Percentiles rank a stretch among this genome's conserved stretches.
These are phyloP conservation scores for Hepatocystis sp. DNA, from an alignment of 169 alveolate genomes.

Conservation along the genomic window DNA sequence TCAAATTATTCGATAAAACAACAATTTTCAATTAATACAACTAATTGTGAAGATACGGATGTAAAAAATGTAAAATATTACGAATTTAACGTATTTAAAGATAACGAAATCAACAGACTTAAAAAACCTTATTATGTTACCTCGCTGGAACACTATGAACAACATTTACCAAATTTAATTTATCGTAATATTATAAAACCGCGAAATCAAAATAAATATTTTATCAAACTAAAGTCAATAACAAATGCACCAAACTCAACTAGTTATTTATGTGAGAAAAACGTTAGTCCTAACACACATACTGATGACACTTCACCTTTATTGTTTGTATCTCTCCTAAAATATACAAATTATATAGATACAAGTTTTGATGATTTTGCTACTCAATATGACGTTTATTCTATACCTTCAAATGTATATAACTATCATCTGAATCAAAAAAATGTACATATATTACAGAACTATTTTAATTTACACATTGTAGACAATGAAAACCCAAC, in stretches of 20 bases:
- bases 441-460: neutral
- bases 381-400: constrained; percentile 15
- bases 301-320: neutral
- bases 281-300: neutral
- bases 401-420: constrained; percentile 12
- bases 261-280: neutral
- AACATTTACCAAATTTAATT: neutral
- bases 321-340: neutral
- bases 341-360: constrained; percentile 13
- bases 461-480: neutral
- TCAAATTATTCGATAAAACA: neutral
- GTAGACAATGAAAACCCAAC: neutral
- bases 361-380: constrained; percentile 66
- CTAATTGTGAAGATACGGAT: constrained; percentile 5
- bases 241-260: too few species aligned
- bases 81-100: neutral
- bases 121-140: neutral
- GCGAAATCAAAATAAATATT: neutral
- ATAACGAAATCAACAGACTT: constrained; percentile 4
- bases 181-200: neutral
- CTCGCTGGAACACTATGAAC: neutral
- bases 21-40: constrained; percentile 11
- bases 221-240: neutral
- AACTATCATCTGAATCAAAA: constrained; percentile 5
- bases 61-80: neutral